Base-by-base conservation (phyloP, 768 basidiomycete genomes). In the Omphalotus guepiniiformis region DNA sequence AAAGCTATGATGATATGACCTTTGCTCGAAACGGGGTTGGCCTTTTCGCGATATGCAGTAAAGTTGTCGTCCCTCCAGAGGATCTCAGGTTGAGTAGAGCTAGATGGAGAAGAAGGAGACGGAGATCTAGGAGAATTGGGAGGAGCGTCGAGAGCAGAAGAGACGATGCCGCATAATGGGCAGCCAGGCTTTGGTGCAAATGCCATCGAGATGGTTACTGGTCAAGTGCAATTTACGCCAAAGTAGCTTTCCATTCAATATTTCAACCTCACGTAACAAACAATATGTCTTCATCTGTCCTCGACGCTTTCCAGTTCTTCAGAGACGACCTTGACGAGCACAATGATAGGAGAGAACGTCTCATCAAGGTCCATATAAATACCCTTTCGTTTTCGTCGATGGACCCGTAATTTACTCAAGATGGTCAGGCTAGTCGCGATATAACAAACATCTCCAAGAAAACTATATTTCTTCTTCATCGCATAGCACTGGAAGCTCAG, bases 361-460 rank as follows among this genome's bases (percentile, higher is more conserved):
- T 98, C 54, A 93, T 96, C 62, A 96, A 97, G 80, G 83, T 88
- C 40, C 16, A 29, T 27, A 11, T 28, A n/a, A n/a, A n/a, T n/a
- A n/a, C n/a, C n/a, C 34, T 39, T 42, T 13, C 26, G 58, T 59
- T 39, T 19, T 44, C 42, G 30, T 28, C 30, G n/a, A 29, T 42
- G 26, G 1, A 7, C 21, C 6, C 43, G 36, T 40, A 39, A 28
- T 23, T 28, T 32, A 8, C n/a, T n/a, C 41, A 19, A 47, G 39
- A 29, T 30, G 16, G 38, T 12, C 62, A 91, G 88, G 75, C 79
- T 30, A 85, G 83, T 60, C 83, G 95, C 28, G 93, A 96, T 66
- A 78, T 92, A 42, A 97, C 94, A 21, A 88, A 83, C 55, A 74
- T 88, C 28, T 92, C 93, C 42, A 99, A 99, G 65, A 94, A 91